Conservation (phyloP, 2,329 filamentous ascomycete species). For the Epichloe hybrida region DNA sequence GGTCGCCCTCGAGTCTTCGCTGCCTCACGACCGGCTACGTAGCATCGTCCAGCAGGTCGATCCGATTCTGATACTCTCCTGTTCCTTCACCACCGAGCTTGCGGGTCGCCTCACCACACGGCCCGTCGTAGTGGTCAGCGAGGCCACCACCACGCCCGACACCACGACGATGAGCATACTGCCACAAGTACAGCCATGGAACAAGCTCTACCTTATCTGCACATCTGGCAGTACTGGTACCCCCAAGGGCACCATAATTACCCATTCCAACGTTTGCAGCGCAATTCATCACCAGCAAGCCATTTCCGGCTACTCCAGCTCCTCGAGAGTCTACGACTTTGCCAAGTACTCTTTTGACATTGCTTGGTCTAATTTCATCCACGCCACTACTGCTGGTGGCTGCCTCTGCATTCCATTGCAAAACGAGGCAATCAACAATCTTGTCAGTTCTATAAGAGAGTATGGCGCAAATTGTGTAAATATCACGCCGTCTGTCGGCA, state of each 20-base stretch:
- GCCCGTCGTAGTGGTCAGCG: background rate
- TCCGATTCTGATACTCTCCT: slow-evolving; percentile 9
- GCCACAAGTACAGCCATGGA: slow-evolving; percentile 6
- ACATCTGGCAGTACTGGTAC: slow-evolving; percentile 11
- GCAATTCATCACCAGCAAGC: slow-evolving; percentile 9
- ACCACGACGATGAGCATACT: slow-evolving; percentile 1
- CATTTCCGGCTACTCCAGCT: slow-evolving; percentile 6
- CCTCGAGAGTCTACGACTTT: slow-evolving; percentile 9
- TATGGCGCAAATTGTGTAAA: slow-evolving; percentile 7
- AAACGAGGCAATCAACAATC: slow-evolving; percentile 6
- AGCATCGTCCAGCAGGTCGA: slow-evolving; percentile 9
- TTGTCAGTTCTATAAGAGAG: slow-evolving; percentile 5
- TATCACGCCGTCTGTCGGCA: slow-evolving; percentile 10
- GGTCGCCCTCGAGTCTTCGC: slow-evolving; percentile 7
- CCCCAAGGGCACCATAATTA: slow-evolving; percentile 13
- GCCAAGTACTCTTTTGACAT: slow-evolving; percentile 5
- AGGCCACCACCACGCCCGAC: background rate
- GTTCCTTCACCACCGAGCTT: slow-evolving; percentile 3
- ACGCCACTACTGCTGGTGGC: slow-evolving; percentile 2
- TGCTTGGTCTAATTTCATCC: slow-evolving; percentile 1
- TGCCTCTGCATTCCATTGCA: slow-evolving; percentile 11
- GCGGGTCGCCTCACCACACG: slow-evolving; percentile 7
- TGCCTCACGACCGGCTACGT: slow-evolving; percentile 7
- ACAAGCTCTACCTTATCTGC: slow-evolving; percentile 10
- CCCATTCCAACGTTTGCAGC: slow-evolving; percentile 11